These are phyloP conservation scores for Ustilago xerochloae DNA, from an alignment of 1,284 basidiomycete genomes.

Conservation along the genomic window DNA sequence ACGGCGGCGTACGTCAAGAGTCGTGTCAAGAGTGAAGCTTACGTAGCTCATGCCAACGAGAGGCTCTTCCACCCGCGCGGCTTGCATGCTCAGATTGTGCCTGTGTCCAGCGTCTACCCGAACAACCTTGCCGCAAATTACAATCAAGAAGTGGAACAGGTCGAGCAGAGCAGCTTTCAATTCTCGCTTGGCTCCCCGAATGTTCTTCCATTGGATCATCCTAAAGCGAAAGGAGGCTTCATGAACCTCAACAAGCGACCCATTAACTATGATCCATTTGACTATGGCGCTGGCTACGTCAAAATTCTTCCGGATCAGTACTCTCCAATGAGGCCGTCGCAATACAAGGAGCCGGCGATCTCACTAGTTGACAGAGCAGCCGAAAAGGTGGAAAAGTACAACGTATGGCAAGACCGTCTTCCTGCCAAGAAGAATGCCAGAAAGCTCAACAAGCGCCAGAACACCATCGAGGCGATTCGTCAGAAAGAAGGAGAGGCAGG, in stretches of 20 bases:
- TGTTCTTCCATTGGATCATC: constrained; percentile 10
- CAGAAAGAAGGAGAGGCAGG: constrained; percentile 1
- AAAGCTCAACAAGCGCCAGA: neutral
- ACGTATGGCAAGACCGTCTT: constrained; percentile 28
- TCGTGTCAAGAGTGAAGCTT: constrained; percentile 15
- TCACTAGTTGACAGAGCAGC: constrained; percentile 8
- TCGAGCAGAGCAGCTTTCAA: constrained; percentile 11
- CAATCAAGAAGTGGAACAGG: neutral
- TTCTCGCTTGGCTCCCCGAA: constrained; percentile 23
- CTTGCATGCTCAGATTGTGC: constrained; percentile 18
- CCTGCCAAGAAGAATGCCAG: constrained; percentile 23
- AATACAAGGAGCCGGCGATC: constrained; percentile 1
- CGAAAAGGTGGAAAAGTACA: constrained; percentile 22
- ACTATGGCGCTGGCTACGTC: constrained; percentile 19
- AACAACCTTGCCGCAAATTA: neutral
- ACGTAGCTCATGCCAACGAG: constrained; percentile 15
- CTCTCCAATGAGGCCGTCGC: constrained; percentile 9
- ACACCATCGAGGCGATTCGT: constrained; percentile 4
- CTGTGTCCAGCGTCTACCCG: constrained; percentile 1
- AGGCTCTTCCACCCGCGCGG: constrained; percentile 17
- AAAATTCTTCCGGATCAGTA: constrained; percentile 6
- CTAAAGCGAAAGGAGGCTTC: constrained; percentile 16
- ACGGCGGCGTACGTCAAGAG: constrained; percentile 16
- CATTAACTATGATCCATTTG: constrained; percentile 26
- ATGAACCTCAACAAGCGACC: constrained; percentile 29